Evolutionary conservation across 2,329 filamentous ascomycete genomes (phyloP).

Genomic region (Penicillium rolfsii): DNA sequence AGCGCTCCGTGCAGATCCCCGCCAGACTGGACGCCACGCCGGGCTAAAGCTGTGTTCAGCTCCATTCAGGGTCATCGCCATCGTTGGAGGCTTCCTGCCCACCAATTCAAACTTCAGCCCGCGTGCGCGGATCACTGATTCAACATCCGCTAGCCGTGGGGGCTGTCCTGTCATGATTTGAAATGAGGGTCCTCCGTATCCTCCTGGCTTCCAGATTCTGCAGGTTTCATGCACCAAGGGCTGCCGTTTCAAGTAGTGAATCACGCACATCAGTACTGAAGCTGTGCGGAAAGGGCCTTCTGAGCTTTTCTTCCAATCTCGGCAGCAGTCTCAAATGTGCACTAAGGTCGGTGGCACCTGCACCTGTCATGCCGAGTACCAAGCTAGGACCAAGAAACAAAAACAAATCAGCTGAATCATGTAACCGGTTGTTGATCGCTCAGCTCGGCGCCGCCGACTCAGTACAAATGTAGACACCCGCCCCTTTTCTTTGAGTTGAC

Average conservation of each 20-base stretch:
- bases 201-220: conserved; percentile 18
- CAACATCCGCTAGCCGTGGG: conserved; percentile 10
- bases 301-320: conserved; percentile 13
- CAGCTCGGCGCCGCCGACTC: neutral
- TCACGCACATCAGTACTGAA: conserved; percentile 16
- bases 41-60: conserved; percentile 7
- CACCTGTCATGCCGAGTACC: conserved; percentile 1
- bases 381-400: neutral
- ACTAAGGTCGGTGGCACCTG: conserved; percentile 15
- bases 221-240: conserved; percentile 11
- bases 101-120: conserved; percentile 20
- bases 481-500: neutral
- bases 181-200: conserved; percentile 10
- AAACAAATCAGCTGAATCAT: conserved; percentile 7
- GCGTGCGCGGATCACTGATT: conserved; percentile 16
- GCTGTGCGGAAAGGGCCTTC: conserved; percentile 11
- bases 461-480: conserved; percentile 19
- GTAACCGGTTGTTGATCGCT: conserved; percentile 6
- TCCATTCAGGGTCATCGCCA: conserved; percentile 11
- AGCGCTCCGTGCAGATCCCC: conserved; percentile 22
- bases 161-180: conserved; percentile 22
- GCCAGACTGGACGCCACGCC: conserved; percentile 18
- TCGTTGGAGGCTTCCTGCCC: neutral
- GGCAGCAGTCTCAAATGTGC: conserved; percentile 3
- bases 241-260: conserved; percentile 19